These are phyloP conservation scores for Coemansia guatemalensis DNA, from an alignment of 192 early-diverging fungal genomes.

Conservation along the genomic window DNA sequence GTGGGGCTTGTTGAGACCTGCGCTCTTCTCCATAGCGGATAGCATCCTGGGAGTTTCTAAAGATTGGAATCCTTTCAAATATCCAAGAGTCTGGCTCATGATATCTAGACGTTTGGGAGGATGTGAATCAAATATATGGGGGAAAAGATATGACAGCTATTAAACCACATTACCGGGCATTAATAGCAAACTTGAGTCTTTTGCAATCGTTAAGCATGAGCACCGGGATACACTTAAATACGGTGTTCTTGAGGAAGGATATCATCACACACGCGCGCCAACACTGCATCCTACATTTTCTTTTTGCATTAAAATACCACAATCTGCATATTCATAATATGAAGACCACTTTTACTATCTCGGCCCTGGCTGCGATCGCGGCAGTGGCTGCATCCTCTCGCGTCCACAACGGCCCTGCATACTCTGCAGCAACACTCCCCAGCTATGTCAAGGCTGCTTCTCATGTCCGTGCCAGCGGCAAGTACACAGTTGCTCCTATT, in stretches of 20 bases:
- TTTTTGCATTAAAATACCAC: no score
- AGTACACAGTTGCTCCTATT: background rate
- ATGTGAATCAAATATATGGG: background rate
- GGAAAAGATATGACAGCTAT: background rate
- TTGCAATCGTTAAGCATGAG: no score
- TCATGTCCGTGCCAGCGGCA: background rate
- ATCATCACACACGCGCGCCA: background rate
- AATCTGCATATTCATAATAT: constrained; percentile 1
- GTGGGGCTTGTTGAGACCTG: no score
- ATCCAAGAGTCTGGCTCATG: no score
- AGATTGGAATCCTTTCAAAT: no score
- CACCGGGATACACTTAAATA: no score
- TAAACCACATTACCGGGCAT: constrained; percentile 1
- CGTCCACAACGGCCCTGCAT: background rate
- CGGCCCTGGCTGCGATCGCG: constrained; percentile 9
- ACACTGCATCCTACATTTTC: background rate
- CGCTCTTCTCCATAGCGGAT: no score
- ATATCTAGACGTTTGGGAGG: no score
- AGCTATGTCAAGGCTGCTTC: background rate
- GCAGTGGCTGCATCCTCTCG: background rate
- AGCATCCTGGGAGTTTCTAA: no score
- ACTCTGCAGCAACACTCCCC: background rate
- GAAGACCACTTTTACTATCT: constrained; percentile 17
- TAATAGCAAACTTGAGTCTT: background rate
- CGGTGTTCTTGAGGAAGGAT: no score